Evolutionary conservation across 2,329 filamentous ascomycete genomes (phyloP).

Genomic region (Cytospora leucostoma): DNA sequence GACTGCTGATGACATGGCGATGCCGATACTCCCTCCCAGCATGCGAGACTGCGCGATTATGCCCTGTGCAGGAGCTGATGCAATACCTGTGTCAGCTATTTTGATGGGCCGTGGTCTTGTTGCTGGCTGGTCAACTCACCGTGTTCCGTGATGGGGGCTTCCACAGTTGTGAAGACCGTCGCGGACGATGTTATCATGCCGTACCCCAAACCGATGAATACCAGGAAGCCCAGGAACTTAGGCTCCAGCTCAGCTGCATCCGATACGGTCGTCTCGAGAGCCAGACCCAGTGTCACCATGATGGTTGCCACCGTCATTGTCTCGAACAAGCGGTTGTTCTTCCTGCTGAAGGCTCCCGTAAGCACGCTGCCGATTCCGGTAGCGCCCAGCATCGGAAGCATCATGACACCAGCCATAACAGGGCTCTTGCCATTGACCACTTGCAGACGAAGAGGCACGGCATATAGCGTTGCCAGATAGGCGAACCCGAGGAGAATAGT

Average conservation of each 20-base stretch:
- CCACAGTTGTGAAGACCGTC: slow-evolving; percentile 48
- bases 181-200: slow-evolving; percentile 50
- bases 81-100: slow-evolving; percentile 25
- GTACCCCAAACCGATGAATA: slow-evolving; percentile 55
- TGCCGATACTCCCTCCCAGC: slow-evolving; percentile 56
- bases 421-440: slow-evolving; percentile 50
- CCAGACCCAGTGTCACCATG: slow-evolving; percentile 50
- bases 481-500: slow-evolving; percentile 54
- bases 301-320: slow-evolving; percentile 45
- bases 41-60: slow-evolving; percentile 54
- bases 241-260: slow-evolving; percentile 40
- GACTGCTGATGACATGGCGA: slow-evolving; percentile 54
- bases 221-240: slow-evolving; percentile 51
- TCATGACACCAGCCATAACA: slow-evolving; percentile 51
- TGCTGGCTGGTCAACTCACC: slow-evolving; percentile 39
- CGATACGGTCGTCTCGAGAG: slow-evolving; percentile 46
- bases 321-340: slow-evolving; percentile 45
- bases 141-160: slow-evolving; percentile 47
- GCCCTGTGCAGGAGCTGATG: slow-evolving; percentile 52
- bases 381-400: slow-evolving; percentile 55
- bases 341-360: slow-evolving; percentile 45
- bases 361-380: slow-evolving; percentile 48
- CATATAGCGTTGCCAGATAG: slow-evolving; percentile 51
- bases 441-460: slow-evolving; percentile 52
- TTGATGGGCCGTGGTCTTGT: background rate